Base-by-base conservation (phyloP, 768 basidiomycete species). In the Lactarius tabidus region DNA sequence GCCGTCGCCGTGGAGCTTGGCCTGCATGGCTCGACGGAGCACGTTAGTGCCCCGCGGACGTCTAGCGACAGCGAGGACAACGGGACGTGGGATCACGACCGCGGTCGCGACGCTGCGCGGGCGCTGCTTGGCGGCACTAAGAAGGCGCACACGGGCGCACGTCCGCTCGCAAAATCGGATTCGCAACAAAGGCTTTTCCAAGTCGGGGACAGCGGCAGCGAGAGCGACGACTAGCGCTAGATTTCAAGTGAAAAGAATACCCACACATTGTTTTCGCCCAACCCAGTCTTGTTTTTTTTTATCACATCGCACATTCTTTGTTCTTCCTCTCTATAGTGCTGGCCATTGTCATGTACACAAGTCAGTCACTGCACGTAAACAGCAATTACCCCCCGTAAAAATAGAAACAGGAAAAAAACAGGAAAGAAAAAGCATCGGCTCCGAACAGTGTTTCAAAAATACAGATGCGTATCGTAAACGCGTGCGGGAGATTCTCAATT, bases 1-100 rank as follows among this genome's bases (percentile, higher is more conserved):
- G 84, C 82, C 10, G 79, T 75, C n/a, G 85, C 85, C 0, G 72
- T 82, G 54, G 79, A 84, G 69, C 74, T 86, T 36, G 87, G 85
- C 28, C 65, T 86, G 20, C 73, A 73, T 3, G 77, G 80, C 26
- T 79, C 82, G 63, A 81, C 83, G 9, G 82, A 85, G 39, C 75
- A 77, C 28, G 82, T 82, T 6, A 74, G 77, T 74, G 10, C 74
- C 77, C 67, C 73, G 67, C 73, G 67, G 39, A 77, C 76, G 52
- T 65, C 72, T 6, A 72, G 74, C 23, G 79, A 79, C 2, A 77
- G 74, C 36, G 71, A 76, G 18, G 62, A 52, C 9, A 18, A 17
- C 1, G 48, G 28, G 10, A 33, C 77, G 35, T 87, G 86, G 86
- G 77, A 81, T 66, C 74, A 72, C 15, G 85, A 84, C 6, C 80